Evolutionary conservation across 352 stramenopile genomes (phyloP).

Genomic region (Saprolegnia diclina): DNA sequence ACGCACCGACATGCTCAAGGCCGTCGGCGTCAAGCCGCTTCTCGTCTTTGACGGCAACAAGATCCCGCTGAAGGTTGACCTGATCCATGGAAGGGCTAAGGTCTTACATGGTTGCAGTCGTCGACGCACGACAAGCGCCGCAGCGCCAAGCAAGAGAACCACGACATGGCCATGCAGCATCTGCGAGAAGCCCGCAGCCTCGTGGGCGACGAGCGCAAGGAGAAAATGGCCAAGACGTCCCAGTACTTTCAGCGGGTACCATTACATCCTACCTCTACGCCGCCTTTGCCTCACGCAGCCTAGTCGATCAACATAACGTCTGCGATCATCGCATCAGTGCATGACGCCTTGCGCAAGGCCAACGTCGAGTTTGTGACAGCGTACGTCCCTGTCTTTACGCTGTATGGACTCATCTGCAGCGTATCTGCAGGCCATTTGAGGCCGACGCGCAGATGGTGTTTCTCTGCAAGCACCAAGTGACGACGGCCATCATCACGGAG

Average conservation of each 20-base stretch:
- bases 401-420: not conserved
- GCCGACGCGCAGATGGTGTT: constrained; percentile 76
- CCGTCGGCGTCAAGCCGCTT: constrained; percentile 47
- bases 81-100: not conserved
- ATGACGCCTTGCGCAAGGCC: constrained; percentile 41
- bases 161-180: constrained; percentile 40
- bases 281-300: not conserved
- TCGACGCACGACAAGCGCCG: constrained; percentile 60
- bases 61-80: constrained; percentile 55
- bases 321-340: constrained; percentile 51
- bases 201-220: constrained; percentile 41
- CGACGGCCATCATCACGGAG: constrained; percentile 68
- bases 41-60: constrained; percentile 74
- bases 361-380: constrained; percentile 58
- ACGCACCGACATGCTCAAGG: constrained; percentile 57
- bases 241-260: constrained; percentile 48
- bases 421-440: constrained; percentile 41
- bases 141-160: constrained; percentile 52
- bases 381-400: not conserved
- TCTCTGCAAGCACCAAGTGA: constrained; percentile 58
- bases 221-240: constrained; percentile 54
- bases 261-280: not conserved
- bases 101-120: constrained; percentile 33
- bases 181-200: constrained; percentile 48
- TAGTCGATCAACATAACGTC: constrained; percentile 64